Evolutionary conservation across 768 basidiomycete genomes (phyloP).

Genomic region (Boletus huronensis): DNA sequence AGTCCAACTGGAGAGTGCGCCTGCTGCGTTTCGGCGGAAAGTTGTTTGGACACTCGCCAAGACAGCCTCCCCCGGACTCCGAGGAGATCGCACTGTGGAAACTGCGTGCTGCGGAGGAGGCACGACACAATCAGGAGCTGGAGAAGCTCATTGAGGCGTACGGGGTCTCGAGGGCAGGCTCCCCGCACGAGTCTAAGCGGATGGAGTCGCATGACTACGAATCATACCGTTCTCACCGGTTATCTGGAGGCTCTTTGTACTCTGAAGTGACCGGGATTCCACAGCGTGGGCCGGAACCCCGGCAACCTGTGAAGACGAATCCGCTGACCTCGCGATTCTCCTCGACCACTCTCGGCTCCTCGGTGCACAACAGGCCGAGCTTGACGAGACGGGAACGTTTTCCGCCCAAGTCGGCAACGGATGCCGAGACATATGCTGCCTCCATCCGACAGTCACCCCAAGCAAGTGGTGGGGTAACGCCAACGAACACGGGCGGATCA

Average conservation of each 20-base stretch:
- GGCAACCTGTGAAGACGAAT: conserved; percentile 60
- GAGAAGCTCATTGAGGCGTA: conserved; percentile 51
- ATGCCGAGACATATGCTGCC: conserved; percentile 59
- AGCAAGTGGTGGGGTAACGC: conserved; percentile 37
- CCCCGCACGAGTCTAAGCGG: conserved; percentile 31
- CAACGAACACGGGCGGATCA: conserved; percentile 43
- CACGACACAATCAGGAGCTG: conserved; percentile 44
- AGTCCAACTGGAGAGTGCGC: conserved; percentile 51
- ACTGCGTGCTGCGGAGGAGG: conserved; percentile 48
- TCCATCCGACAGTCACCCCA: conserved; percentile 39
- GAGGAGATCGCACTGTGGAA: conserved; percentile 52
- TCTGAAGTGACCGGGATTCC: conserved; percentile 66
- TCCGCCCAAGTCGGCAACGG: conserved; percentile 38
- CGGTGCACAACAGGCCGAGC: conserved; percentile 31
- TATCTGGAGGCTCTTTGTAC: conserved; percentile 58
- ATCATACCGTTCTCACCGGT: conserved; percentile 29
- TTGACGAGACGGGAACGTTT: conserved; percentile 26
- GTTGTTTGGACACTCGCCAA: conserved; percentile 49
- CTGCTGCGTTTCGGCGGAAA: conserved; percentile 54
- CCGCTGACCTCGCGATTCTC: conserved; percentile 48
- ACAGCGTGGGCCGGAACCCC: conserved; percentile 61
- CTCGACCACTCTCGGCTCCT: conserved; percentile 41
- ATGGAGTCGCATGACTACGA: conserved; percentile 19
- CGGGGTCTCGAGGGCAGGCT: conserved; percentile 42
- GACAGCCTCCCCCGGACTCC: conserved; percentile 27